phyloP scores from a whole-genome alignment of 2,329 filamentous ascomycete genomes.

The Pseudogymnoascus pannorum region DNA sequence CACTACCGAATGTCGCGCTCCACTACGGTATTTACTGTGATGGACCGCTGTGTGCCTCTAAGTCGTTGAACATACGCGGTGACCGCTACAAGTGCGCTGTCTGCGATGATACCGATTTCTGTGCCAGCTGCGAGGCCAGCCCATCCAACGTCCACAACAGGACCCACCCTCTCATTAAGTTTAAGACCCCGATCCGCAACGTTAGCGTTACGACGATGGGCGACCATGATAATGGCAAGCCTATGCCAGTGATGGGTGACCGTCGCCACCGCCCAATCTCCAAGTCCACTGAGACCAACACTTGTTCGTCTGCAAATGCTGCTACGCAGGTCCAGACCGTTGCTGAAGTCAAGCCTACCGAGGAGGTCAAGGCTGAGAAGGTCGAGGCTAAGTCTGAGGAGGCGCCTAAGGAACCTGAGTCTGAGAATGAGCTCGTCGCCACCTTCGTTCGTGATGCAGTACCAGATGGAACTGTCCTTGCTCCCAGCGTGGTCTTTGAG shows the following conservation, averaged over 20 bases:
- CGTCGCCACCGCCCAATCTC: slow-evolving; percentile 29
- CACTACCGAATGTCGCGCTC: slow-evolving; percentile 42
- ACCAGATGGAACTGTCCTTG: slow-evolving; percentile 66
- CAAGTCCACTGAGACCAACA: slow-evolving; percentile 44
- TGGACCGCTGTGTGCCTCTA: slow-evolving; percentile 72
- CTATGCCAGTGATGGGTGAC: slow-evolving; percentile 68
- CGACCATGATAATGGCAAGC: slow-evolving; percentile 62
- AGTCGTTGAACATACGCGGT: slow-evolving; percentile 69
- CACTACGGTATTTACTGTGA: slow-evolving; percentile 92
- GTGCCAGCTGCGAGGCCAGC: slow-evolving; percentile 83
- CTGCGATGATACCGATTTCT: slow-evolving; percentile 92
- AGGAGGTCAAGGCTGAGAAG: slow-evolving; percentile 27
- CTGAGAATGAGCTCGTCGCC: slow-evolving; percentile 44
- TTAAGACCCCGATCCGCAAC: slow-evolving; percentile 85
- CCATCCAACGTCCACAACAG: slow-evolving; percentile 82
- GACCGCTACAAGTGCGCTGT: slow-evolving; percentile 95
- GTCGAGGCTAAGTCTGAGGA: slow-evolving; percentile 27
- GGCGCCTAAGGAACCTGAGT: slow-evolving; percentile 17
- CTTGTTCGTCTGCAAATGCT: slow-evolving; percentile 41
- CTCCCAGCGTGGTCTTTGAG: slow-evolving; percentile 66
- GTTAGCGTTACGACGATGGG: slow-evolving; percentile 80
- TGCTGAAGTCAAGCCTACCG: slow-evolving; percentile 59
- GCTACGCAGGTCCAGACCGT: slow-evolving; percentile 63
- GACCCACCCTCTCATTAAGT: slow-evolving; percentile 95
- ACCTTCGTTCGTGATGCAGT: slow-evolving; percentile 73